Base-by-base conservation (phyloP, 164 flowering plant genomes). In the Dillenia turbinata region DNA sequence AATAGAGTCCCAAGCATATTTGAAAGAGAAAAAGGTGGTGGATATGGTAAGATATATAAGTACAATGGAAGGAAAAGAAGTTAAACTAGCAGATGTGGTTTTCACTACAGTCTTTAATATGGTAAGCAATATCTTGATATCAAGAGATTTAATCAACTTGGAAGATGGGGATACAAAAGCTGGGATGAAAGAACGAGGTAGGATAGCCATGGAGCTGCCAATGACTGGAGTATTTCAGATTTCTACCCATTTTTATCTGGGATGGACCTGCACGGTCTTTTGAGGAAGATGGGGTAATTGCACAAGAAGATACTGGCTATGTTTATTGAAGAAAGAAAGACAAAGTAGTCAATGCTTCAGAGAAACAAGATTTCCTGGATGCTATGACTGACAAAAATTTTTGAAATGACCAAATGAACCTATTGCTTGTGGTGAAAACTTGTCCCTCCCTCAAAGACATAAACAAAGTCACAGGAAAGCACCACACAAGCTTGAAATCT, bases 121-220 rank as follows among this genome's bases (percentile, higher is more conserved):
- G 12, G 66, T 73, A 22, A 70, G 70, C 3, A 66, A 62, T 40
- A 19, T 69, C 52, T 62, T 73, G 3, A 58, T 65, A n/a, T 73
- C 77, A 0, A 59, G 59, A 52, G 72, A 73, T 46, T 66, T 73
- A 9, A 64, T 68, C 26, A 63, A 68, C 9, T 61, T 68, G 66
- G 49, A 44, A 12, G 71, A 68, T 49, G 54, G 49, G 12, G 24
- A 66, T 13, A 69, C 66, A 33, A 65, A 61, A 44, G 63, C 49
- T 1, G 71, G 62, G 48, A 56, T 73, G 64, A 73, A 73, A 50
- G 69, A 62, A 14, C 73, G 52, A n/a, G 15, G 66, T 44, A 58
- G 73, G 69, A 69, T 56, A 50, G 19, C 69, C 59, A 33, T 69
- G 64, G 77, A 65, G 52, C 16, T 73, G 43, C 73, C 66, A 8